These are phyloP conservation scores for Lagerstroemia speciosa DNA, from an alignment of 345 rosid genomes.

Conservation along the genomic window DNA sequence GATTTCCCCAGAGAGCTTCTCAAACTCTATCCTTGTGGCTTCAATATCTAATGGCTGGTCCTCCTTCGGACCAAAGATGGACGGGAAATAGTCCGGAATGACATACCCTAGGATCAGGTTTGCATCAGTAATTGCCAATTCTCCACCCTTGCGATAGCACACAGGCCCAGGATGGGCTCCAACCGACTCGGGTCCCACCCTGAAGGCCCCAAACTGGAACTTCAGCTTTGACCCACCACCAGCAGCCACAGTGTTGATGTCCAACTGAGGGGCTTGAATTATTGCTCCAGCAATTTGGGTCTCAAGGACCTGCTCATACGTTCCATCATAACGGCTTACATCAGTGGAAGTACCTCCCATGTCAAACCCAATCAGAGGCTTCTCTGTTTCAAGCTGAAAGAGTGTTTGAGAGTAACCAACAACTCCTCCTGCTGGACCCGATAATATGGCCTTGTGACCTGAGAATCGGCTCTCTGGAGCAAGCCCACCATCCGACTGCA, in stretches of 20 bases:
- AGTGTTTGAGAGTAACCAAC: slow-evolving; percentile 95
- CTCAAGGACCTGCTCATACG: slow-evolving; percentile 93
- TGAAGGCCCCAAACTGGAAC: slow-evolving; percentile 88
- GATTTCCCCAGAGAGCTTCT: slow-evolving; percentile 63
- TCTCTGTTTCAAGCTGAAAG: slow-evolving; percentile 80
- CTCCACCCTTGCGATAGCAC: slow-evolving; percentile 91
- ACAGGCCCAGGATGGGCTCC: slow-evolving; percentile 99
- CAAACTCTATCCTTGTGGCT: slow-evolving; percentile 67
- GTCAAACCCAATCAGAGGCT: slow-evolving; percentile 93
- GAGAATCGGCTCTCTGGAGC: slow-evolving; percentile 91
- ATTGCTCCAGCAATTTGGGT: slow-evolving; percentile 95
- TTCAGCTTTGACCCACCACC: slow-evolving; percentile 94
- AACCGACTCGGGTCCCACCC: slow-evolving; percentile 92
- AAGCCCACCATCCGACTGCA: slow-evolving; percentile 98
- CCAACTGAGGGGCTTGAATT: slow-evolving; percentile 98
- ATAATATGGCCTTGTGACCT: slow-evolving; percentile 92
- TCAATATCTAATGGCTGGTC: slow-evolving; percentile 69
- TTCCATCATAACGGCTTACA: slow-evolving; percentile 95
- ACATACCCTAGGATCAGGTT: slow-evolving; percentile 79
- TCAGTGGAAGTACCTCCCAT: slow-evolving; percentile 99
- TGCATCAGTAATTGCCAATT: slow-evolving; percentile 90
- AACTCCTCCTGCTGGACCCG: slow-evolving; percentile 99
- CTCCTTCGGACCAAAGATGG: slow-evolving; percentile 83
- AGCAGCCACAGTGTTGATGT: slow-evolving; percentile 95
- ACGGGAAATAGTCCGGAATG: slow-evolving; percentile 89